Evolutionary conservation across 2,329 filamentous ascomycete genomes (phyloP), one percentile per base, ranked within the genome.

Genomic region (Dothiorella sarmentorum): DNA sequence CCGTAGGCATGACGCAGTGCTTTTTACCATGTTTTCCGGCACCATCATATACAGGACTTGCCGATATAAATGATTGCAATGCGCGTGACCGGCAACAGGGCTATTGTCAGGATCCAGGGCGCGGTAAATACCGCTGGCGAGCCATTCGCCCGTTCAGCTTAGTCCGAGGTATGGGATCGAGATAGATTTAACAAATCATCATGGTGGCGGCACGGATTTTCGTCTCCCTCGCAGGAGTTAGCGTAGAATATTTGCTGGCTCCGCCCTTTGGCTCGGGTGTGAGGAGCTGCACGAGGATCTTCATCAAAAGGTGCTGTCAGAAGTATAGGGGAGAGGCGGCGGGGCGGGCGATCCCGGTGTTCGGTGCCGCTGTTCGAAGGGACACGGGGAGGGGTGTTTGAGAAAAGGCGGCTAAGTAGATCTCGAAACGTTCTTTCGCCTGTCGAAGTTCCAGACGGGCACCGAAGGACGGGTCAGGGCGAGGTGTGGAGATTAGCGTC

Each of bases 21-120:
- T 80, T 6, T 65, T 71, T 6, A 78, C 73, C 7, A 73, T 79
- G 33, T 33, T 72, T 0, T 66, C 71, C 10, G 77, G 78, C 0
- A 61, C 71, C 7, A 62, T 77, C 40, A 80, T 81, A 70, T 71
- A 73, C 55, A 69, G 70, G 45, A 70, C 73, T 2, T 67, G 74
- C 33, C 71, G 72, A 2, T 81, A 79, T 69, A 81, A 81, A 61
- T 78, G 75, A 73, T 1, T 57, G 70, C 2, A n/a, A 63, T 82
- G 29, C 76, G 78, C 10, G 64, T 79, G 9, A 62, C 81, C 29
- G 79, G 80, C 4, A 81, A 81, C 60, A 78, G 77, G 3, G 63
- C 80, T 27, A 82, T 82, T 79, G 70, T 81, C 27, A 73, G 79
- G 2, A 72, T 81, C 7, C 74, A 78, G 3, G 77, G 71, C 0